A percentile compares a stretch with the other conserved stretches of the same genome.
Conservation (phyloP, 2,329 filamentous ascomycete species). For the Alternaria consortialis region DNA sequence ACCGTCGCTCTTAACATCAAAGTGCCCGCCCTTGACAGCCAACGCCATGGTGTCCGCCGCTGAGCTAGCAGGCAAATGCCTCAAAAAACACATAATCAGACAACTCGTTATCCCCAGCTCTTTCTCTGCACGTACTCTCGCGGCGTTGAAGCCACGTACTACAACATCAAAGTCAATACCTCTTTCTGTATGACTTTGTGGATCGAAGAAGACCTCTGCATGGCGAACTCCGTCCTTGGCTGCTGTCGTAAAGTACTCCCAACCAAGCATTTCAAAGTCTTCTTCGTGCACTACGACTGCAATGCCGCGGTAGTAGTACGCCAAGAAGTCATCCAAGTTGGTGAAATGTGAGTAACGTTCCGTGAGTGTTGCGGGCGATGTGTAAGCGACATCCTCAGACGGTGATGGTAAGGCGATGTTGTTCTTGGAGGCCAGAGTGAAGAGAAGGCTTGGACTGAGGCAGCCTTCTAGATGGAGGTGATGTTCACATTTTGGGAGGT, state of each 20-base stretch:
- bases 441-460: conserved; percentile 74
- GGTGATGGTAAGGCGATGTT: conserved; percentile 64
- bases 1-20: conserved; percentile 55
- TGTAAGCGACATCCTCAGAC: conserved; percentile 68
- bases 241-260: conserved; percentile 74
- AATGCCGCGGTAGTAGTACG: conserved; percentile 82
- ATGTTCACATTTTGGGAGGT: conserved; percentile 81
- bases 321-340: conserved; percentile 78
- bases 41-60: conserved; percentile 51
- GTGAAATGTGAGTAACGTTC: conserved; percentile 73
- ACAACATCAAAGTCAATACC: conserved; percentile 71
- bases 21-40: conserved; percentile 55
- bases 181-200: conserved; percentile 74
- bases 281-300: conserved; percentile 68
- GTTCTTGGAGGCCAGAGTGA: conserved; percentile 73
- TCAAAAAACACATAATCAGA: conserved; percentile 76
- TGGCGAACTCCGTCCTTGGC: conserved; percentile 72
- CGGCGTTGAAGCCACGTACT: conserved; percentile 69
- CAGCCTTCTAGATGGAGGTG: conserved; percentile 83
- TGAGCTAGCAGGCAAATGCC: conserved; percentile 71
- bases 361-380: conserved; percentile 66
- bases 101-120: conserved; percentile 72
- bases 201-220: conserved; percentile 83
- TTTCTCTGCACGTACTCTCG: conserved; percentile 66
- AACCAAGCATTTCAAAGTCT: conserved; percentile 79